Conservation (phyloP, 305 asterid species). For the Fraxinus angustifolia region DNA sequence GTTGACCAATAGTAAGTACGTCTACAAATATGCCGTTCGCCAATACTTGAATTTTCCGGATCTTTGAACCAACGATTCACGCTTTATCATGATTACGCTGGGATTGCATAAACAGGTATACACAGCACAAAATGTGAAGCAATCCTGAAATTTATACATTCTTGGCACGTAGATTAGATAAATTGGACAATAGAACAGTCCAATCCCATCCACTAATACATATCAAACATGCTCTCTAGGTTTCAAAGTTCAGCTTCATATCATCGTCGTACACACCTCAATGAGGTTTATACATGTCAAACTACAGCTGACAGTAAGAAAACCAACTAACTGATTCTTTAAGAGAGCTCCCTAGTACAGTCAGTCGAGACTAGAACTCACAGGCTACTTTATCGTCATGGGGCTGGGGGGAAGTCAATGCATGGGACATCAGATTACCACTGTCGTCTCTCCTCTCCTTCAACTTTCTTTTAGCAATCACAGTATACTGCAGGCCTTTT, state of each 20-base stretch:
- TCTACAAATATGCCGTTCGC: no score
- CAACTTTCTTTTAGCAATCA: not conserved
- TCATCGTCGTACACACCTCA: not conserved
- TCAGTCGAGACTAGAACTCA: slow-evolving; percentile 17
- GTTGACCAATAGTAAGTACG: no score
- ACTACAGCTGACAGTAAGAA: not conserved
- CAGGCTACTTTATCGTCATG: not conserved
- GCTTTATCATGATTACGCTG: not conserved
- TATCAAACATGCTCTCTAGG: not conserved
- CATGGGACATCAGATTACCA: not conserved
- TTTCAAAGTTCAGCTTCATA: not conserved
- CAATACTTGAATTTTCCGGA: not conserved
- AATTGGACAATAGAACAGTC: not conserved
- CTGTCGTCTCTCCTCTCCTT: not conserved
- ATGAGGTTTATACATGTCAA: not conserved
- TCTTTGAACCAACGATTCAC: not conserved
- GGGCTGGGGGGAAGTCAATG: not conserved
- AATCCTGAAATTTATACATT: not conserved
- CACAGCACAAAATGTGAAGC: no score
- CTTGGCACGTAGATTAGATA: no score
- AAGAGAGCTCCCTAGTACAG: not conserved
- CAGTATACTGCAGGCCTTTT: slow-evolving; percentile 17
- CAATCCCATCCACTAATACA: not conserved
- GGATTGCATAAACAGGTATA: not conserved
- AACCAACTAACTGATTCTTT: slow-evolving; percentile 9